Evolutionary conservation across 768 basidiomycete genomes (phyloP).

Genomic region (Lyophyllum decastes): DNA sequence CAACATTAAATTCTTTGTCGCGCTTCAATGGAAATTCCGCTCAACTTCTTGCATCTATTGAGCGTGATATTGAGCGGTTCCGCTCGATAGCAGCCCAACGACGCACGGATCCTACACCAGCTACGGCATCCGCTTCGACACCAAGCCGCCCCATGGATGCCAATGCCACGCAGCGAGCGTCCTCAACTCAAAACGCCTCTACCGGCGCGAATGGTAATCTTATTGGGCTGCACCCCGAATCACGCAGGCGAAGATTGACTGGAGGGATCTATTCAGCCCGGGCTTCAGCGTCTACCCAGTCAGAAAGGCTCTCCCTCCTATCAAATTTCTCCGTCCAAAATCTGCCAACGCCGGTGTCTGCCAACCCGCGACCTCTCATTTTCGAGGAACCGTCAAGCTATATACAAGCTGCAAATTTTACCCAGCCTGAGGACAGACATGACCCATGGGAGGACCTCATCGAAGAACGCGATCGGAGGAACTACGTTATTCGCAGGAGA

Average conservation of each 20-base stretch:
- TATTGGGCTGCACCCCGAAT: conserved; percentile 15
- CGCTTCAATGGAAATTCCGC: conserved; percentile 10
- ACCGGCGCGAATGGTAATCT: background rate
- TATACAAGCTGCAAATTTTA: conserved; percentile 17
- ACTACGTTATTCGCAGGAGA: conserved; percentile 36
- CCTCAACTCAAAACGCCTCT: conserved; percentile 11
- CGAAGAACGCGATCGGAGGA: conserved; percentile 23
- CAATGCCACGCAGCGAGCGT: conserved; percentile 12
- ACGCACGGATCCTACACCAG: conserved; percentile 23
- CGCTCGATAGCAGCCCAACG: conserved; percentile 22
- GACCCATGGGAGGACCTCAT: conserved; percentile 7
- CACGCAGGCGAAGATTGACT: conserved; percentile 22
- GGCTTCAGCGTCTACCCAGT: conserved; percentile 24
- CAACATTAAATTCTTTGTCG: conserved; percentile 12
- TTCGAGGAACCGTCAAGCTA: conserved; percentile 44
- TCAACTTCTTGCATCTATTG: conserved; percentile 18
- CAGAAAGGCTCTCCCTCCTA: conserved; percentile 38
- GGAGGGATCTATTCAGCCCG: conserved; percentile 17
- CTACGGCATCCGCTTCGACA: conserved; percentile 2
- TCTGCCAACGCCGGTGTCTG: conserved; percentile 35
- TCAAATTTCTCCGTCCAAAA: conserved; percentile 44
- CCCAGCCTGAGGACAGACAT: conserved; percentile 2
- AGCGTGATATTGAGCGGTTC: conserved; percentile 26
- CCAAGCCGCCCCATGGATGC: conserved; percentile 21
- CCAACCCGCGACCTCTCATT: conserved; percentile 33